Conservation (phyloP, 1,284 basidiomycete genomes). For the Austroboletus niveus region DNA sequence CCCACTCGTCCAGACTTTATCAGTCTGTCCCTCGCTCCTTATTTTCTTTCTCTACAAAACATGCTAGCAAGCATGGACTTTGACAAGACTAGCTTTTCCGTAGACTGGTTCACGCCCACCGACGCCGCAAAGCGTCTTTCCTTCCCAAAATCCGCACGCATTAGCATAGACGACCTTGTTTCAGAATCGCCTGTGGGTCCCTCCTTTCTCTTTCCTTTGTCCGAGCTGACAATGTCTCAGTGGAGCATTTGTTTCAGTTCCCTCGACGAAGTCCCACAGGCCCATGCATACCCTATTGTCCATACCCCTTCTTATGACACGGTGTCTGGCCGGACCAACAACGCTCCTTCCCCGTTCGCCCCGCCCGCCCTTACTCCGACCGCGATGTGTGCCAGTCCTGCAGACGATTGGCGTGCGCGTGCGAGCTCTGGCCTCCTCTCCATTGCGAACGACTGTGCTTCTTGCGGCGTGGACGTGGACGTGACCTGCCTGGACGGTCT, state of each 20-base stretch:
- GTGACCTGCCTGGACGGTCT: conserved; percentile 24
- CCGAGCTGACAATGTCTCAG: conserved; percentile 18
- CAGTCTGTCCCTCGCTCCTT: conserved; percentile 10
- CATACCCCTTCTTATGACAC: conserved; percentile 14
- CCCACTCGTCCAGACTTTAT: conserved; percentile 5
- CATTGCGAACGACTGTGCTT: conserved; percentile 24
- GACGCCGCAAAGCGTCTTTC: conserved; percentile 30
- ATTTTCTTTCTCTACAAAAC: neutral
- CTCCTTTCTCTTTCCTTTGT: neutral
- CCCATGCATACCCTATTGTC: conserved; percentile 16
- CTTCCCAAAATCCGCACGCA: conserved; percentile 33
- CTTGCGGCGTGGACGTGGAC: conserved; percentile 30
- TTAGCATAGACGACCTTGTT: conserved; percentile 31
- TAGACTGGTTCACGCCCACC: conserved; percentile 32
- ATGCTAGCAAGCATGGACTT: conserved; percentile 27
- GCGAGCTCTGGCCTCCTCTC: conserved; percentile 10
- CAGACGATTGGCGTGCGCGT: conserved; percentile 2
- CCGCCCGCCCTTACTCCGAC: conserved; percentile 2
- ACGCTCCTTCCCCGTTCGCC: conserved; percentile 17
- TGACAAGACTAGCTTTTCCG: conserved; percentile 32
- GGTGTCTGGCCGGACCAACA: conserved; percentile 23
- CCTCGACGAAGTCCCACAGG: conserved; percentile 9
- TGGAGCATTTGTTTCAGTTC: conserved; percentile 25
- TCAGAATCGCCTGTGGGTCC: conserved; percentile 28
- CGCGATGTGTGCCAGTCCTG: conserved; percentile 6